Evolutionary conservation across 768 basidiomycete species (phyloP), one percentile per base, ranked within the genome.

Genomic region (Mycena rosella): DNA sequence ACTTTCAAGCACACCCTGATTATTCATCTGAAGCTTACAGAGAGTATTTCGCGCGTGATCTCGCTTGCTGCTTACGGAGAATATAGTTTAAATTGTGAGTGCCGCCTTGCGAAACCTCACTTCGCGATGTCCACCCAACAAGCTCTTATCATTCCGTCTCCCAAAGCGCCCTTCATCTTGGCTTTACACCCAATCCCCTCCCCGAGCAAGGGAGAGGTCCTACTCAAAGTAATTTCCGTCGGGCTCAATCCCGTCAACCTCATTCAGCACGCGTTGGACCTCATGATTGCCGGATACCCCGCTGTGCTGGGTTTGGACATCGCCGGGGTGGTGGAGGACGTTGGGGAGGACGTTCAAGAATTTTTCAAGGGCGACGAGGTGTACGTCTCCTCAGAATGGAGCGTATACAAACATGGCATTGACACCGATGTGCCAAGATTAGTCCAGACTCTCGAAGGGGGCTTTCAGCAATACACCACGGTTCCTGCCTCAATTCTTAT

Each of bases 331-430:
- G 73, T 83, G 9, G 77, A 76, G 26, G 75, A 71, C 24, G 73
- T 81, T 27, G 82, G 82, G 2, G 72, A 78, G n/a, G 78, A 76
- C 17, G 82, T 83, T 0, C 68, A 65, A 18, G 71, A 73, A 55
- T 77, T 79, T 61, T 72, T 72, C 32, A 74, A 74, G 32, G 82
- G 81, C 20, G 81, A 82, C 67, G 63, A 76, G 81, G 75, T 77
- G 38, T 58, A 74, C 10, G 29, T 61, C 2, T 24, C 17, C 2
- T 44, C n/a, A n/a, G n/a, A n/a, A 5, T 20, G 0, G 4, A 13
- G 24, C 14, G n/a, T 32, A 14, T 8, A 27, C 29, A 29, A 40
- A 40, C 20, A 18, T 32, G 13, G n/a, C n/a, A n/a, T 11, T 6
- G 7, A 45, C 20, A 3, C 10, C 42, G 1, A 13, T 18, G 10